Evolutionary conservation across 352 stramenopile species (phyloP).

Genomic region (Phytopythium mirpurense): DNA sequence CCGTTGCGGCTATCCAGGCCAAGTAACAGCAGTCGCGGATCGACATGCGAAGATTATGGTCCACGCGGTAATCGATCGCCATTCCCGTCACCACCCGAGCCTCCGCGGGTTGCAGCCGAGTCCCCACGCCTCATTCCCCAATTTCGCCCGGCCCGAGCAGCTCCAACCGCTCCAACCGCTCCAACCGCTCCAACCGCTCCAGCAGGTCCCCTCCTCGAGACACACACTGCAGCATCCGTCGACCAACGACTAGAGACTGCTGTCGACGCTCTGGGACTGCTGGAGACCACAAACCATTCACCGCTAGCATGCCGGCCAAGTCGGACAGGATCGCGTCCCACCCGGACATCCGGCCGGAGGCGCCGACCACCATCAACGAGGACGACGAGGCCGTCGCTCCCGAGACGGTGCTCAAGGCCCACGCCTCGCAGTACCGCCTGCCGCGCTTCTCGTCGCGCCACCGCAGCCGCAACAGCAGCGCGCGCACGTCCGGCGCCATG

Average conservation of each 20-base stretch:
- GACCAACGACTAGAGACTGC: not conserved
- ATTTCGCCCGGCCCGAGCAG: not conserved
- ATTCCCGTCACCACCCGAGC: too few relatives aligned
- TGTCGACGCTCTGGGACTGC: too few relatives aligned
- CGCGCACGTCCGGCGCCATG: conserved; percentile 11
- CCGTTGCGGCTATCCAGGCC: too few relatives aligned
- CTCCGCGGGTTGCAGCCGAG: too few relatives aligned
- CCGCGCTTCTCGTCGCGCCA: conserved; percentile 26
- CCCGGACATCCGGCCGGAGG: not conserved
- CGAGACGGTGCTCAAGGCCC: conserved; percentile 13
- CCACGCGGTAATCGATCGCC: too few relatives aligned
- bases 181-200: too few relatives aligned
- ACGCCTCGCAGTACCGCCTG: conserved; percentile 20
- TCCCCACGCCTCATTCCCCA: too few relatives aligned
- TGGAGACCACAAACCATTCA: too few relatives aligned
- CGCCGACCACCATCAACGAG: conserved; percentile 5
- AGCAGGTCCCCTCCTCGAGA: too few relatives aligned
- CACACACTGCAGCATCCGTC: not conserved
- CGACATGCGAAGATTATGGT: too few relatives aligned
- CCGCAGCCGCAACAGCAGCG: conserved; percentile 13
- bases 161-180: too few relatives aligned
- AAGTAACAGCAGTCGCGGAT: too few relatives aligned
- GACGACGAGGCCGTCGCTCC: conserved; percentile 7
- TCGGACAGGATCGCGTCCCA: conserved; percentile 4
- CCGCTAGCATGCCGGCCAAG: conserved; percentile 1